Evolutionary conservation across 495 filamentous ascomycete species (phyloP).

Genomic region (Talaromyces borbonicus): DNA sequence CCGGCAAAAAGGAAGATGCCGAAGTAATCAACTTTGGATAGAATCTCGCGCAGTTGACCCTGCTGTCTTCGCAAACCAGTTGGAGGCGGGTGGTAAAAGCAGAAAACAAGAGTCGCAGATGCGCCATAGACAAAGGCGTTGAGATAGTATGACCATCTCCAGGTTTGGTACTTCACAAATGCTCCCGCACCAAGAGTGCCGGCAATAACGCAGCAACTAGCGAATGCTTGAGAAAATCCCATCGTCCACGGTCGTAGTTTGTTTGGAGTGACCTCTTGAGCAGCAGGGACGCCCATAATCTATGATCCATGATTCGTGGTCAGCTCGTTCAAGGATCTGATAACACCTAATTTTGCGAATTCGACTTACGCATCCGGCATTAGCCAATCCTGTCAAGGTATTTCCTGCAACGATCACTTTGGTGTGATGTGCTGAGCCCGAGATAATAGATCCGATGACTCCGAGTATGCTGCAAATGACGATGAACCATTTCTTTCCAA

Average conservation of each 20-base stretch:
- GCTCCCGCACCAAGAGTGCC: slow-evolving; percentile 4
- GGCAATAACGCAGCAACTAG: not conserved
- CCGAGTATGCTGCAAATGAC: not conserved
- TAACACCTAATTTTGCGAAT: not conserved
- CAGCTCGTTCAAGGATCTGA: not conserved
- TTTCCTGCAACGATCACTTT: slow-evolving; percentile 1
- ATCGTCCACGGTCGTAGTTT: slow-evolving; percentile 3
- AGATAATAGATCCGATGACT: not conserved
- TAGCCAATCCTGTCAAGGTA: slow-evolving; percentile 1
- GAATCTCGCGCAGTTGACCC: slow-evolving; percentile 16
- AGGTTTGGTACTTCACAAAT: slow-evolving; percentile 2
- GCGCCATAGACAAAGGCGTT: not conserved
- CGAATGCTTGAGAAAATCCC: not conserved
- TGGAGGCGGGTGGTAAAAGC: slow-evolving; percentile 3
- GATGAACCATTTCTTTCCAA: slow-evolving; percentile 7
- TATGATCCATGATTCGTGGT: not conserved
- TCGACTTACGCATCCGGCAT: slow-evolving; percentile 2
- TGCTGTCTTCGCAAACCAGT: slow-evolving; percentile 8
- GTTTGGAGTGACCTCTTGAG: not conserved
- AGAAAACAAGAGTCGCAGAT: not conserved
- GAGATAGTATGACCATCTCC: slow-evolving; percentile 1
- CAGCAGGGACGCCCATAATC: not conserved
- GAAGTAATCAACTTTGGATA: slow-evolving; percentile 43
- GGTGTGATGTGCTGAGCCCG: not conserved
- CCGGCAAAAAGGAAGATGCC: slow-evolving; percentile 42